These are phyloP conservation scores for Candida ulmi DNA, from an alignment of 805 yeast genomes.

Conservation along the genomic window DNA sequence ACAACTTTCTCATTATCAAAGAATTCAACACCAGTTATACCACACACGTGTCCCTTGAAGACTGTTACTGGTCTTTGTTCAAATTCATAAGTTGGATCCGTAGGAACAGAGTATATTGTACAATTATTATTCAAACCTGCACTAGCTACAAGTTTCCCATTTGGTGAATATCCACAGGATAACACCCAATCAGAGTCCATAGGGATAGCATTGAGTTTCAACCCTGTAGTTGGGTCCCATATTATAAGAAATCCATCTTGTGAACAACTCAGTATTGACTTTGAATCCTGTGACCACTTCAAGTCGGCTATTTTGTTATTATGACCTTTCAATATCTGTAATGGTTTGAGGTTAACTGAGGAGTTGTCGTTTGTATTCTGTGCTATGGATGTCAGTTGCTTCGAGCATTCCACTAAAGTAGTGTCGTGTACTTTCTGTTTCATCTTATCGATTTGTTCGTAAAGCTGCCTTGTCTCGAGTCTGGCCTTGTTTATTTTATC, in stretches of 20 bases:
- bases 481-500: slow-evolving; percentile 30
- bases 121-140: slow-evolving; percentile 83
- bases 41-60: slow-evolving; percentile 79
- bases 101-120: slow-evolving; percentile 51
- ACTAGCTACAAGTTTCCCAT: slow-evolving; percentile 60
- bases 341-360: slow-evolving; percentile 28
- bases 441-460: slow-evolving; percentile 41
- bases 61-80: slow-evolving; percentile 43
- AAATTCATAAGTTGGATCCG: slow-evolving; percentile 23
- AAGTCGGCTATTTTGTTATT: slow-evolving; percentile 65
- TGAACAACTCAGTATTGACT: slow-evolving; percentile 60
- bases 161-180: slow-evolving; percentile 67
- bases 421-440: slow-evolving; percentile 40
- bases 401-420: slow-evolving; percentile 35
- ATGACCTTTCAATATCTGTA: slow-evolving; percentile 46
- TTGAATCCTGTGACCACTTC: slow-evolving; percentile 63
- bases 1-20: slow-evolving; percentile 48
- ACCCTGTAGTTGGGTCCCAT: slow-evolving; percentile 76
- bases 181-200: slow-evolving; percentile 78
- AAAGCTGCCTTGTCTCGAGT: slow-evolving; percentile 40
- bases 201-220: slow-evolving; percentile 64
- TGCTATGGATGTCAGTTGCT: slow-evolving; percentile 12
- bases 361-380: slow-evolving; percentile 6
- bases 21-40: slow-evolving; percentile 71
- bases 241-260: slow-evolving; percentile 82